These are phyloP conservation scores for Nitzschia putrida DNA, from an alignment of 108 stramenopile species.

Conservation along the genomic window DNA sequence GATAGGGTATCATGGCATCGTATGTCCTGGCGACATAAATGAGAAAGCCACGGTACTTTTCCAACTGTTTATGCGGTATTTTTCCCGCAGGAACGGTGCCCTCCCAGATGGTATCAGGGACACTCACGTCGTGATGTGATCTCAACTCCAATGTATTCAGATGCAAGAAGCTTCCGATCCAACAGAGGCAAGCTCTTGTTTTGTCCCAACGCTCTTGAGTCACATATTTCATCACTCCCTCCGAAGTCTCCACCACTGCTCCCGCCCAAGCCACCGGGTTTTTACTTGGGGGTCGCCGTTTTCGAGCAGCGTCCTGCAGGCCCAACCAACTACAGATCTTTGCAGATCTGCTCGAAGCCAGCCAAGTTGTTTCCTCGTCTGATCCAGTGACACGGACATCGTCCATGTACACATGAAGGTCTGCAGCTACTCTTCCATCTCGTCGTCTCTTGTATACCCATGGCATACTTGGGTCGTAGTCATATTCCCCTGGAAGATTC, in stretches of 20 bases:
- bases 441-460: slow-evolving; percentile 34
- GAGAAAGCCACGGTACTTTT: slow-evolving; percentile 46
- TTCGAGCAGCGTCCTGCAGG: slow-evolving; percentile 57
- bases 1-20: slow-evolving; percentile 36
- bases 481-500: slow-evolving; percentile 39
- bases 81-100: too few species aligned
- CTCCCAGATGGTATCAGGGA: too few species aligned
- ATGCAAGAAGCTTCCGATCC: too few species aligned
- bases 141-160: too few species aligned
- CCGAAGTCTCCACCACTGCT: slow-evolving; percentile 17
- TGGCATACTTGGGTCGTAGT: slow-evolving; percentile 37
- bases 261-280: slow-evolving; percentile 57
- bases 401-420: slow-evolving; percentile 46
- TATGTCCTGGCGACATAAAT: slow-evolving; percentile 46
- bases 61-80: too few species aligned
- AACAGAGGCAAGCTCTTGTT: too few species aligned
- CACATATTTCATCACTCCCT: slow-evolving; percentile 17
- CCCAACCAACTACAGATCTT: slow-evolving; percentile 36
- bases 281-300: slow-evolving; percentile 22
- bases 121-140: too few species aligned
- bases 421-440: slow-evolving; percentile 35
- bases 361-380: slow-evolving; percentile 4
- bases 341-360: background rate
- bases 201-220: slow-evolving; percentile 35
- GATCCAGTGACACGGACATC: slow-evolving; percentile 33